Conservation (phyloP, 495 filamentous ascomycete genomes). For the Rhizodiscina lignyota region DNA sequence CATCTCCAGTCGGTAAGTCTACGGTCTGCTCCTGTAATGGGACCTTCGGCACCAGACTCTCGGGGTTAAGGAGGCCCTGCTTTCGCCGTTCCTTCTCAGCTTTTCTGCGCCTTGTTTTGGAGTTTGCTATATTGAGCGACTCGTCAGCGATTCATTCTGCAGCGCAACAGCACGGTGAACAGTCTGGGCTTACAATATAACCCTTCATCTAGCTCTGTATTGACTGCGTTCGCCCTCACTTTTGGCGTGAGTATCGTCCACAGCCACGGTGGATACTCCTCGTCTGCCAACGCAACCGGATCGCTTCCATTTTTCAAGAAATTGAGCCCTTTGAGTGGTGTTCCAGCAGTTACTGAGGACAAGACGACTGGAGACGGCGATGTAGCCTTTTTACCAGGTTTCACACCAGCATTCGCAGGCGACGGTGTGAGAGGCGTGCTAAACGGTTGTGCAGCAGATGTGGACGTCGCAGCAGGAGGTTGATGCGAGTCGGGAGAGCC, state of each 20-base stretch:
- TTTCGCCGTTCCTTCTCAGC: slow-evolving; percentile 50
- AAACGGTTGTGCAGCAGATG: slow-evolving; percentile 32
- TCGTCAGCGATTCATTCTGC: not conserved
- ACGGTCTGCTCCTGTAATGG: slow-evolving; percentile 71
- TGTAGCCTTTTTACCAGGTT: slow-evolving; percentile 6
- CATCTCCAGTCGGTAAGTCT: slow-evolving; percentile 53
- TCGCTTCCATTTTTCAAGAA: slow-evolving; percentile 70
- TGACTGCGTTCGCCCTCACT: slow-evolving; percentile 18
- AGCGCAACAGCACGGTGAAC: not conserved
- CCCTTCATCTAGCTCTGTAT: slow-evolving; percentile 35
- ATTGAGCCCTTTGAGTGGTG: slow-evolving; percentile 60
- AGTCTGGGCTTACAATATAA: slow-evolving; percentile 48
- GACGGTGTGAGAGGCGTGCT: slow-evolving; percentile 31
- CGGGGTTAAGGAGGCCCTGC: slow-evolving; percentile 46
- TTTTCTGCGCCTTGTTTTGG: slow-evolving; percentile 53
- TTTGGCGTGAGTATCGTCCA: slow-evolving; percentile 55
- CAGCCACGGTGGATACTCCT: slow-evolving; percentile 82
- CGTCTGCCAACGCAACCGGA: slow-evolving; percentile 57
- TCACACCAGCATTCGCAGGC: slow-evolving; percentile 20
- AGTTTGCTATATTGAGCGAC: slow-evolving; percentile 41
- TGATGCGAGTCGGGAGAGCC: slow-evolving; percentile 2
- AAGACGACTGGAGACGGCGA: slow-evolving; percentile 11
- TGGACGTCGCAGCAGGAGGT: slow-evolving; percentile 26
- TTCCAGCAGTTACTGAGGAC: slow-evolving; percentile 50
- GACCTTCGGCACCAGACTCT: slow-evolving; percentile 49